Evolutionary conservation across 129 eudicot genomes (phyloP).

Genomic region (Escallonia rubra): DNA sequence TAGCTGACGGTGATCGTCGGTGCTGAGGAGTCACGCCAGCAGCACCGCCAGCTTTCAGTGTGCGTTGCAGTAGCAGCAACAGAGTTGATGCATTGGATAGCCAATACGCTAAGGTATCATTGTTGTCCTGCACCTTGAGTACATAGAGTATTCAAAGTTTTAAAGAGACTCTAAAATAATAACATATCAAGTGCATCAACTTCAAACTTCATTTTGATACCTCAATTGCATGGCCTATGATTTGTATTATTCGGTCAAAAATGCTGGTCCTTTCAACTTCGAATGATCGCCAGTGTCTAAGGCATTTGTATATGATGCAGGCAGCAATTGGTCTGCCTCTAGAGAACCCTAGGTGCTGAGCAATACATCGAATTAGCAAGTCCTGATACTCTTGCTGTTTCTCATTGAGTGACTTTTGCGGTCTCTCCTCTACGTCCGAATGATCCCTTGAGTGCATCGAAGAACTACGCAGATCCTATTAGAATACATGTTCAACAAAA

Average conservation of each 20-base stretch:
- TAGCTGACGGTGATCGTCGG: slow-evolving; percentile 60
- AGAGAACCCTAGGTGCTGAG: slow-evolving; percentile 83
- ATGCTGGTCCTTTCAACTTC: slow-evolving; percentile 88
- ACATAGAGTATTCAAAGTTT: slow-evolving; percentile 3
- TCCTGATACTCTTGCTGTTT: slow-evolving; percentile 92
- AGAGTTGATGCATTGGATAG: slow-evolving; percentile 82
- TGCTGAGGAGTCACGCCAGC: slow-evolving; percentile 61
- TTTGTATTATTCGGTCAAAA: slow-evolving; percentile 81
- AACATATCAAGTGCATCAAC: no score
- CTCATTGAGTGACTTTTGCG: slow-evolving; percentile 74
- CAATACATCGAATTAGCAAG: slow-evolving; percentile 79
- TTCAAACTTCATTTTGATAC: slow-evolving; percentile 26
- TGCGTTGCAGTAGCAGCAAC: slow-evolving; percentile 67
- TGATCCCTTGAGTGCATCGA: slow-evolving; percentile 49
- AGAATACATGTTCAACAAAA: slow-evolving; percentile 16
- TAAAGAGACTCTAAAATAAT: background rate
- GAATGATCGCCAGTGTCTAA: slow-evolving; percentile 90
- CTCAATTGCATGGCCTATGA: slow-evolving; percentile 93
- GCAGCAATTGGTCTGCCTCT: slow-evolving; percentile 93
- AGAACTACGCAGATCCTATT: slow-evolving; percentile 63
- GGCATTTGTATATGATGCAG: slow-evolving; percentile 84
- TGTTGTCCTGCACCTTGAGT: slow-evolving; percentile 79
- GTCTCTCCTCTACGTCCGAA: slow-evolving; percentile 64
- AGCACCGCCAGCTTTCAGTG: slow-evolving; percentile 65
- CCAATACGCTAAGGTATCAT: slow-evolving; percentile 82